phyloP scores from a whole-genome alignment of 2,329 filamentous ascomycete species.

The Fonsecaea erecta region DNA sequence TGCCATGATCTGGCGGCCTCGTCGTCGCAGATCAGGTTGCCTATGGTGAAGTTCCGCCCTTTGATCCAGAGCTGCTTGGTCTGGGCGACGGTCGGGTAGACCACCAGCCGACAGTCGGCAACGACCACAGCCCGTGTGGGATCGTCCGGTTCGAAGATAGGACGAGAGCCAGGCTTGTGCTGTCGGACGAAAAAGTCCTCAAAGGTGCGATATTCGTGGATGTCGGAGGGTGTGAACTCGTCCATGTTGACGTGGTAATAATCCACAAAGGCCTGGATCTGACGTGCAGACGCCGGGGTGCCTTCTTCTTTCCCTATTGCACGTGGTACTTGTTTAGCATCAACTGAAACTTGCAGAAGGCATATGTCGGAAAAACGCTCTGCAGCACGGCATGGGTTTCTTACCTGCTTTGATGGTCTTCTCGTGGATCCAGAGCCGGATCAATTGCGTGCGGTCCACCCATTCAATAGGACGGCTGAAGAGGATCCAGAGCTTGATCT shows the following conservation, averaged over 20 bases:
- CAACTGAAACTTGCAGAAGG: background rate
- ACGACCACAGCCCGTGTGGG: constrained; percentile 87
- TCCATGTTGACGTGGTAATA: constrained; percentile 94
- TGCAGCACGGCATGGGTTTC: background rate
- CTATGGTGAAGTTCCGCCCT: constrained; percentile 88
- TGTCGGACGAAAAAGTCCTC: constrained; percentile 98
- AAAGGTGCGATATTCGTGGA: constrained; percentile 85
- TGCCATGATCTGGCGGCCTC: constrained; percentile 70
- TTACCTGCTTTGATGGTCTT: constrained; percentile 43
- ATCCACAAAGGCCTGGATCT: constrained; percentile 87
- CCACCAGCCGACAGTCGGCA: constrained; percentile 88
- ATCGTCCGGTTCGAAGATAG: constrained; percentile 86
- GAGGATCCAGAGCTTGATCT: constrained; percentile 48
- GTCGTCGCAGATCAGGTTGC: constrained; percentile 83
- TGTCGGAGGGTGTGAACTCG: constrained; percentile 77
- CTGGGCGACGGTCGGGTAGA: constrained; percentile 84
- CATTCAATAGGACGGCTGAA: constrained; percentile 51
- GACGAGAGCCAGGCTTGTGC: constrained; percentile 81
- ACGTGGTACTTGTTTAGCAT: background rate
- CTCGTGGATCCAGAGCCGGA: constrained; percentile 47
- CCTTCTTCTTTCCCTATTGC: constrained; percentile 82
- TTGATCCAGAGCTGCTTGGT: constrained; percentile 96
- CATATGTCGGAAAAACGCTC: background rate
- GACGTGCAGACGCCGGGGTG: constrained; percentile 81
- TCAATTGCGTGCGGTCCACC: constrained; percentile 46